Conservation (phyloP, 495 filamentous ascomycete species). For the Thermothielavioides terrestris region DNA sequence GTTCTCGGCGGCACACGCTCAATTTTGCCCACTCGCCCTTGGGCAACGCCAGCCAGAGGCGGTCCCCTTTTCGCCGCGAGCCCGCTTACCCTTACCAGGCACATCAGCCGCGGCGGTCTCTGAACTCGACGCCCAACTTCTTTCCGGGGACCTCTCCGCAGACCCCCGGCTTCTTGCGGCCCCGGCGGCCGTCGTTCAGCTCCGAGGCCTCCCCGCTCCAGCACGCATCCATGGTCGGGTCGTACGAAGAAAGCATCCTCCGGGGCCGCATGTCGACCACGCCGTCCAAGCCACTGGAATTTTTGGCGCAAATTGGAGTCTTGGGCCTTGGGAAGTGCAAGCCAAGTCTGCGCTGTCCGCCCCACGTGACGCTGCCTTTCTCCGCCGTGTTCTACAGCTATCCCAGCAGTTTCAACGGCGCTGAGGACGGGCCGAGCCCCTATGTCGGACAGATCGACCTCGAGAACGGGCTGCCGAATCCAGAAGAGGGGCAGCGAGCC, state of each 20-base stretch:
- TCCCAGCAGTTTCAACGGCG: conserved; percentile 52
- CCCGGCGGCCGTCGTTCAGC: conserved; percentile 61
- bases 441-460: conserved; percentile 94
- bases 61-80: conserved; percentile 40
- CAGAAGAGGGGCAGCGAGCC: conserved; percentile 34
- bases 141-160: conserved; percentile 49
- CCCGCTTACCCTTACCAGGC: conserved; percentile 54
- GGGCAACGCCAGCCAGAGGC: conserved; percentile 24
- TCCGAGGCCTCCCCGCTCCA: conserved; percentile 70
- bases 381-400: conserved; percentile 97
- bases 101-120: conserved; percentile 63
- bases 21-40: conserved; percentile 28
- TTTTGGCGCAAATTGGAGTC: conserved; percentile 92
- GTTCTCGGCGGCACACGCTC: conserved; percentile 33
- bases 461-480: conserved; percentile 60
- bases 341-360: conserved; percentile 71
- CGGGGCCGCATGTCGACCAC: conserved; percentile 94
- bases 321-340: conserved; percentile 87
- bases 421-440: conserved; percentile 82
- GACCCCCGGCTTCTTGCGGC: conserved; percentile 46
- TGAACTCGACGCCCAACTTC: conserved; percentile 54
- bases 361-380: conserved; percentile 88
- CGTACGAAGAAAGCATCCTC: conserved; percentile 94
- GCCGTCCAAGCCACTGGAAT: conserved; percentile 87
- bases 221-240: conserved; percentile 92